phyloP scores from a whole-genome alignment of 768 basidiomycete genomes.

The Collybia sordida region DNA sequence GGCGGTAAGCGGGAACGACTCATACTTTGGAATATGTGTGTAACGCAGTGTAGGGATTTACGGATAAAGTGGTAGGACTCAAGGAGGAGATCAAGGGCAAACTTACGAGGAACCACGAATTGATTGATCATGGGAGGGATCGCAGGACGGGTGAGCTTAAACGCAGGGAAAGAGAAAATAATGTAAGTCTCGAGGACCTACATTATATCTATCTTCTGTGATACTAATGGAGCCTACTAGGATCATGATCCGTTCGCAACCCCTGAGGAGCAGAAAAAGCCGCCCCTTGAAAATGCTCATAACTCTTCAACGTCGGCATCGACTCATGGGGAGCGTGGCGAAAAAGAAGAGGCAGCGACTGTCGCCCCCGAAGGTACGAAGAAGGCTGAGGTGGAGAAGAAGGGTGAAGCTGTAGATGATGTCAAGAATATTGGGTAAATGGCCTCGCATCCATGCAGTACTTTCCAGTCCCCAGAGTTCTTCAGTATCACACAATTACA shows the following conservation, averaged over 20 bases:
- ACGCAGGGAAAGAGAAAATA: slow-evolving; percentile 24
- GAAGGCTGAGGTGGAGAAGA: slow-evolving; percentile 20
- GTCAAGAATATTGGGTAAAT: no score
- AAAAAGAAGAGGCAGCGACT: slow-evolving; percentile 26
- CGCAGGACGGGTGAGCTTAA: slow-evolving; percentile 29
- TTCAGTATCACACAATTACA: no score
- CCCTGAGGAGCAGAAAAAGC: slow-evolving; percentile 15
- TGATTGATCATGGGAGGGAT: slow-evolving; percentile 28
- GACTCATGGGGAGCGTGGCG: slow-evolving; percentile 1
- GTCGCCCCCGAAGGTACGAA: slow-evolving; percentile 26
- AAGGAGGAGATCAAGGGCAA: slow-evolving; percentile 35
- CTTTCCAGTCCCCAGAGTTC: no score
- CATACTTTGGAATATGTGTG: neutral
- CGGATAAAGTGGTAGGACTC: slow-evolving; percentile 31
- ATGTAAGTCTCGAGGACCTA: slow-evolving; percentile 8
- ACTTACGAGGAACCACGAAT: slow-evolving; percentile 25
- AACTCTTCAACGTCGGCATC: neutral
- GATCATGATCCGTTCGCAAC: slow-evolving; percentile 16
- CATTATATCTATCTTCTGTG: neutral
- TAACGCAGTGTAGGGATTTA: slow-evolving; percentile 19
- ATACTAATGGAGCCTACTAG: neutral
- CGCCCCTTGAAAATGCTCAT: neutral
- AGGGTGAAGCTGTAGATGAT: neutral
- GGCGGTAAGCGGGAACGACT: slow-evolving; percentile 25
- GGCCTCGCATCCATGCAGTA: no score